Evolutionary conservation across 1,284 basidiomycete species (phyloP), one percentile per base, ranked within the genome.

Genomic region (Erythrobasidium hasegawianum): DNA sequence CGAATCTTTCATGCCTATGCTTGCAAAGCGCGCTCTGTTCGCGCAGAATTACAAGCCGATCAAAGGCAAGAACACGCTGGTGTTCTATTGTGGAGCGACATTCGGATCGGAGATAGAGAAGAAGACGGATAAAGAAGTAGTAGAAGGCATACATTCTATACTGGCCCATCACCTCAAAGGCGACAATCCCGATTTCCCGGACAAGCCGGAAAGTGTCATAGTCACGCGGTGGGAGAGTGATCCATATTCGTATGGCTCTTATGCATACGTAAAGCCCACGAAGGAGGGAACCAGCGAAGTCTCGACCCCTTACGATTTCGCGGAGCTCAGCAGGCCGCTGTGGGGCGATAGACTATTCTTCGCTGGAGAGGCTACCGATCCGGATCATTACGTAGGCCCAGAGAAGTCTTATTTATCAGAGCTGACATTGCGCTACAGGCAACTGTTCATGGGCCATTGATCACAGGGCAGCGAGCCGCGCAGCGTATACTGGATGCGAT

Each of bases 351-450:
- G 70, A 16, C 71, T 77, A 3, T 73, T 74, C 20, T 78, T 78
- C 47, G 77, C 78, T 52, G 78, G 78, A 27, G 78, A 78, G 69
- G 75, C 77, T 54, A 77, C 75, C 43, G 71, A 74, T 65, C 59
- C 71, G 27, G 73, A 78, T 57, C 72, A 72, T 29, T 75, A 72
- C 27, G 62, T 64, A 27, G 45, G 33, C 4, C 33, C 4, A 33
- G 4, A 7, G 24, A 16, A 3, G 22, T 20, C 33, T 59, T 38
- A 20, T 4, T 18, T 14, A 41, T 5, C 38, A 50, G 10, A 64
- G 24, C n/a, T 61, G 29, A 7, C 52, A 16, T 27, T 47, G 49
- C 55, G 22, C n/a, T 39, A 18, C 40, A 64, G 69, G 74, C 74
- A 1, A 72, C 69, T 60, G 75, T 73, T 9, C 75, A 75, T 64